Evolutionary conservation across 2,329 filamentous ascomycete species (phyloP), one percentile per base, ranked within the genome.

Genomic region (Didymellaceae sp.): DNA sequence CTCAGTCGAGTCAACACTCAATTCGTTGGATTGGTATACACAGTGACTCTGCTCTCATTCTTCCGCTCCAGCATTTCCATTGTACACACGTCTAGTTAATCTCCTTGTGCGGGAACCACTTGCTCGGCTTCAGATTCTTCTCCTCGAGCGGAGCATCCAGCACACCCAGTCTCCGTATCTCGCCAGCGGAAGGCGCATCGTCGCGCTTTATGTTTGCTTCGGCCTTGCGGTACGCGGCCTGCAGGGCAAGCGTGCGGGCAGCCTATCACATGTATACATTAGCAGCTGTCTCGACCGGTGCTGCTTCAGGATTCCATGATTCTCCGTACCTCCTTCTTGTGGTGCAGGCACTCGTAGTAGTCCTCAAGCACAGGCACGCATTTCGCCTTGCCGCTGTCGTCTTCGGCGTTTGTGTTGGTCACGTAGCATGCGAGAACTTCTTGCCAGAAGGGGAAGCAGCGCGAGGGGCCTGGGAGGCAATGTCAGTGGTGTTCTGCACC

Each of bases 401-500:
- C 88, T 47, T 93, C 89, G 59, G 88, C 80, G 60, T 82, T 84
- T 47, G 91, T 91, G 80, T 97, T 97, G 72, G 96, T 87, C 55
- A 97, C 91, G 76, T 99, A 99, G 85, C 94, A 99, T 68, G 91
- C 91, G 74, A 99, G 89, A 61, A 97, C 86, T 78, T 99, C 94
- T 80, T 99, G 94, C 94, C 94, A 99, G 85, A 97, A 99, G 73
- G 92, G 90, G 81, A 96, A 97, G 86, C 94, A 99, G 77, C 93
- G 90, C 67, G 81, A 83, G 61, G 83, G 83, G 68, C 86, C 85
- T 88, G 67, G 16, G 6, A 3, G 9, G 31, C 9, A 4, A 13
- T n/a, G 38, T 56, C 43, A 50, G 52, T 22, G 20, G 13, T n/a
- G 7, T 34, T 28, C 18, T 20, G 18, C 2, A 10, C 24, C 10